These are phyloP conservation scores for Nitzschia palea DNA, from an alignment of 108 stramenopile species.

Conservation along the genomic window DNA sequence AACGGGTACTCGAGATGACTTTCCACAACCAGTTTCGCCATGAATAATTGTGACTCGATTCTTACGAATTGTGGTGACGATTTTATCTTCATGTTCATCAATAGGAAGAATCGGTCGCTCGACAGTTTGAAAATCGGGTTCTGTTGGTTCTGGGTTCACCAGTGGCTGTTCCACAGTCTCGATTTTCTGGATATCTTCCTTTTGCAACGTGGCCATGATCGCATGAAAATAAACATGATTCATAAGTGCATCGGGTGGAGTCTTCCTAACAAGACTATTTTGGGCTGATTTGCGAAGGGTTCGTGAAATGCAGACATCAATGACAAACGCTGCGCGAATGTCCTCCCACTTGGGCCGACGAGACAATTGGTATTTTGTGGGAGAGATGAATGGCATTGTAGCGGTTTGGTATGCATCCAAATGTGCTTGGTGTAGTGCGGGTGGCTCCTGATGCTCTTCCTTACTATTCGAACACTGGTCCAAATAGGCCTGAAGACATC, in stretches of 20 bases:
- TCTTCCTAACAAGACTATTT: constrained; percentile 2
- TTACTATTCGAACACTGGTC: neutral
- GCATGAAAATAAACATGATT: constrained; percentile 26
- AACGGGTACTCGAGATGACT: constrained; percentile 77
- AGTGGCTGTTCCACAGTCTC: neutral
- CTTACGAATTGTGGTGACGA: constrained; percentile 55
- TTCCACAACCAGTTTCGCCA: constrained; percentile 91
- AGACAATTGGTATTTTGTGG: neutral
- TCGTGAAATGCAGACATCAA: constrained; percentile 45
- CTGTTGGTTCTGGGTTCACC: neutral
- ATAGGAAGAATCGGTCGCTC: constrained; percentile 53
- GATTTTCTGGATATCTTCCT: too few species aligned
- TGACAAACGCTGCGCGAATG: constrained; percentile 39
- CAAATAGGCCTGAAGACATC: constrained; percentile 18
- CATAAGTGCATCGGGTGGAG: constrained; percentile 30
- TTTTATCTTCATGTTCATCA: constrained; percentile 70
- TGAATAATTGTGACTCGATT: constrained; percentile 89
- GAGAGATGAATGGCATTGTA: neutral
- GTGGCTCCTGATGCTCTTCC: neutral
- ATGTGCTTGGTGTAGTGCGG: neutral
- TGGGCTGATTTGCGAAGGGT: constrained; percentile 3
- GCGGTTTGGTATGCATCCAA: constrained; percentile 11
- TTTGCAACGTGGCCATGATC: constrained; percentile 6
- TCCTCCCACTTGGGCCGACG: constrained; percentile 40
- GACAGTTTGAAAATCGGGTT: neutral